Percentiles rank a stretch among this genome's conserved stretches.
These are phyloP conservation scores for Starmerella stigmatis DNA, from an alignment of 805 yeast species.

Conservation along the genomic window DNA sequence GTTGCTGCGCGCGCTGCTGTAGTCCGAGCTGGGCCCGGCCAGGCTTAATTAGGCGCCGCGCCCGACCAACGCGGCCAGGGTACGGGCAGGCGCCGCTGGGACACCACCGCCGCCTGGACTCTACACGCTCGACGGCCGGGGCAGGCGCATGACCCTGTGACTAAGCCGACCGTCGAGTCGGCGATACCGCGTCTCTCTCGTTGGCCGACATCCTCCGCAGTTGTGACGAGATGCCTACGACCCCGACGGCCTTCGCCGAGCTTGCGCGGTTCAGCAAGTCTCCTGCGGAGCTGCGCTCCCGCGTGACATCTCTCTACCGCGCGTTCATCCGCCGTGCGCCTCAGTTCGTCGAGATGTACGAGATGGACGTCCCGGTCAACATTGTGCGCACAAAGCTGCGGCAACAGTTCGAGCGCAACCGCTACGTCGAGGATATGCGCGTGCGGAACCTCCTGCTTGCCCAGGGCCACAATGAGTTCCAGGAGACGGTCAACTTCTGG, in stretches of 20 bases:
- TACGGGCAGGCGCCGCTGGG: too few relatives aligned
- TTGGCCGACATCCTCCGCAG: too few relatives aligned
- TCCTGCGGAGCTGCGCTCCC: conserved; percentile 47
- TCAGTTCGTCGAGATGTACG: conserved; percentile 36
- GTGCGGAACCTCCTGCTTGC: conserved; percentile 59
- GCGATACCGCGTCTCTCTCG: too few relatives aligned
- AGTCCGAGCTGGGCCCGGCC: too few relatives aligned
- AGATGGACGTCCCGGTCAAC: conserved; percentile 53
- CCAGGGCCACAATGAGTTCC: conserved; percentile 86
- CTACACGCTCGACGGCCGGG: too few relatives aligned
- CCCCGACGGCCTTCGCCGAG: conserved; percentile 76
- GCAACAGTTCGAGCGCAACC: conserved; percentile 80
- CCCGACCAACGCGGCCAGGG: too few relatives aligned
- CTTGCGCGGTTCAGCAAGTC: conserved; percentile 59
- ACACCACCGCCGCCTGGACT: too few relatives aligned
- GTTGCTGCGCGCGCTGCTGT: too few relatives aligned
- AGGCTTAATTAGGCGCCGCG: too few relatives aligned
- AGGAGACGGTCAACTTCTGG: conserved; percentile 81
- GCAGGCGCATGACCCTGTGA: too few relatives aligned
- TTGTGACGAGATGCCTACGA: conserved; percentile 59
- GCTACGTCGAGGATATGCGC: conserved; percentile 58
- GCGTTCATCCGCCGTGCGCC: conserved; percentile 44
- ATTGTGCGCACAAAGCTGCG: conserved; percentile 72
- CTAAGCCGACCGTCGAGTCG: too few relatives aligned
- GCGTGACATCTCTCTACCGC: conserved; percentile 64